Base-by-base conservation (phyloP, 1,284 basidiomycete genomes). In the Cutaneotrichosporon cutaneum region DNA sequence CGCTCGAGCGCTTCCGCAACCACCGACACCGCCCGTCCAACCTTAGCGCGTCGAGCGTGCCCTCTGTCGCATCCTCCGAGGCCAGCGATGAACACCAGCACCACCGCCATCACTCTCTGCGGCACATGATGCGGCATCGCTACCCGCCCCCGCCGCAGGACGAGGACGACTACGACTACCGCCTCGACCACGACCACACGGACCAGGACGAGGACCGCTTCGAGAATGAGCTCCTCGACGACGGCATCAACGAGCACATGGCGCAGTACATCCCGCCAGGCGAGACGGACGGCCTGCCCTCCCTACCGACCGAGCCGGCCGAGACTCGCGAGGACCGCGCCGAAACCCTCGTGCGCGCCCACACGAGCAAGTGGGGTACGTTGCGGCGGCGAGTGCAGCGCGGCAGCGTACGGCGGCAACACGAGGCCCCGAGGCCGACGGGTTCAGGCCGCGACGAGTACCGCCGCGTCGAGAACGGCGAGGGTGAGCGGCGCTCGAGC, bases 271-370 rank as follows among this genome's bases (percentile, higher is more conserved):
- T 51, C 8, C 26, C 48, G 16, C 76, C 77, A 1, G 77, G 77
- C 27, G 81, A 82, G 68, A 77, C 73, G 44, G 81, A 81, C 59
- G 81, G 81, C 2, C 61, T 82, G 51, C 81, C 81, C 0, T 73
- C 70, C 16, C 59, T 77, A 4, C 69, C 72, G 9, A 63, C 63
- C 60, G 64, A 63, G 0, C 64, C 69, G 22, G 55, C 64, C 8
- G 60, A 65, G 9, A 59, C 61, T 32, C n/a, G 3, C 26, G 24
- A n/a, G 48, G 16, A 10, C 21, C 44, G 48, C 11, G 81, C 81
- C 0, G 71, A 64, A 48, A 70, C 74, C 30, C 71, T 82, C 26
- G 81, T 82, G 30, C 68, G 79, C 32, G 73, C 71, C 0, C 77
- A 81, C 66, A 81, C 80, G 10, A 67, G 70, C 21, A 72, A 72